Base-by-base conservation (phyloP, 2,329 filamentous ascomycete genomes). In the Orbilia blumenaviensis region DNA sequence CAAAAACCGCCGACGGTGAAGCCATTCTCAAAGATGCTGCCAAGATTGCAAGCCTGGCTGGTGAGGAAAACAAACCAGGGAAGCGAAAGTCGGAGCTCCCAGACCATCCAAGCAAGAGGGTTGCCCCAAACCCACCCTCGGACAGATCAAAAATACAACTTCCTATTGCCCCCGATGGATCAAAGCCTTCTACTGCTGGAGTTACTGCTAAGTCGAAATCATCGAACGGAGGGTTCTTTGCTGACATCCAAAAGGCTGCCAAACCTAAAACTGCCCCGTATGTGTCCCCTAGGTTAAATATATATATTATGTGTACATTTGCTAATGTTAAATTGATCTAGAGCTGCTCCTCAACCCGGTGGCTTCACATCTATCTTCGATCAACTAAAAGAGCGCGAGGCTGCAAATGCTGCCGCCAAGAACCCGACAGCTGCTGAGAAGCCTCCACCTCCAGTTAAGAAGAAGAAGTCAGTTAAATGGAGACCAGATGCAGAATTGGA, bases 391-490 rank as follows among this genome's bases (percentile, higher is more conserved):
- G 73, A 77, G 32, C 66, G 73, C 9, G 73, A 77, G 61, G 73
- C 73, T 32, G 73, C 73, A 9, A 72, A 77, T 23, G 66, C 66
- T 10, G 66, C 73, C 7, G 62, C 66, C 16, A 71, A 77, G 54
- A 66, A 46, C 36, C 25, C 67, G 10, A 54, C 66, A 21, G 23
- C 66, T 16, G 32, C 64, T 3, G 73, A 77, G 44, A 72, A 77
- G 46, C 66, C 73, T 25, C 32, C 61, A 52, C 63, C 64, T 3
- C 62, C 66, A 6, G 54, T 62, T 8, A 77, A 77, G 61, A 77
- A 77, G 42, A 77, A 77, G 66, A 77, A 77, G 44, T 66, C 60
- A 1, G 72, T 77, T 16, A 61, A 66, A 67, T 77, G 73, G 73
- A 77, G 72, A 21, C 60, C 73, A 1, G 73, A 77, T 16, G 67